phyloP scores from a whole-genome alignment of 2,329 filamentous ascomycete genomes.

The Cercospora sp. region DNA sequence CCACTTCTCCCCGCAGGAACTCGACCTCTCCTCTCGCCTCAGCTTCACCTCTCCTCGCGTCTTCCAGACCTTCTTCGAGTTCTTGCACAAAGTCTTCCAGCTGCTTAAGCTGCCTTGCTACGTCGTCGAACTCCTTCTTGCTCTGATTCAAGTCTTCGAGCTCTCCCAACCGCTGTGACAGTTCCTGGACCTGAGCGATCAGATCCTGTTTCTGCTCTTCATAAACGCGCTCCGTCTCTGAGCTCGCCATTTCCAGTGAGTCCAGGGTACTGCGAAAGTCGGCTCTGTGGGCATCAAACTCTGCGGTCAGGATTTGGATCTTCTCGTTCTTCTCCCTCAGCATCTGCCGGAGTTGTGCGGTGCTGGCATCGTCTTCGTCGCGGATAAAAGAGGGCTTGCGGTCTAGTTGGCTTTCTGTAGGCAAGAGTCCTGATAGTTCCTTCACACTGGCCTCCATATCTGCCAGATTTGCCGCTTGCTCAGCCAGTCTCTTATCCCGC shows the following conservation, averaged over 20 bases:
- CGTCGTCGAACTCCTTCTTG: slow-evolving; percentile 84
- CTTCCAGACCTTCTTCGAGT: slow-evolving; percentile 92
- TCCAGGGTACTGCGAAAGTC: slow-evolving; percentile 98
- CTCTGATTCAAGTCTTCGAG: slow-evolving; percentile 76
- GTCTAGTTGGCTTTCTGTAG: slow-evolving; percentile 45
- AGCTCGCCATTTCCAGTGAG: slow-evolving; percentile 90
- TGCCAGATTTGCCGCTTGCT: slow-evolving; percentile 75
- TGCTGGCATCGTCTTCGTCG: slow-evolving; percentile 64
- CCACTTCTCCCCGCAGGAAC: slow-evolving; percentile 90
- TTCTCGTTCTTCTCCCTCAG: slow-evolving; percentile 95
- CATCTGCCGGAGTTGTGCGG: slow-evolving; percentile 69
- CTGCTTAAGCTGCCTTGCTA: slow-evolving; percentile 89
- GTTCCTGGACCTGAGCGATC: slow-evolving; percentile 71
- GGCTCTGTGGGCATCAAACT: slow-evolving; percentile 91
- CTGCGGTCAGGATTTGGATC: slow-evolving; percentile 85
- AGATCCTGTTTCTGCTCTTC: slow-evolving; percentile 88
- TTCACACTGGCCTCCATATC: slow-evolving; percentile 88
- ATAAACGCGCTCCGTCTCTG: slow-evolving; percentile 93
- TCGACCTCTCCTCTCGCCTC: slow-evolving; percentile 95
- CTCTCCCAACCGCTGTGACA: slow-evolving; percentile 79
- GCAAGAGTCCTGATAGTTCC: slow-evolving; percentile 76
- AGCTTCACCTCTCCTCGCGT: slow-evolving; percentile 88
- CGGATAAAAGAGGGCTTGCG: slow-evolving; percentile 40
- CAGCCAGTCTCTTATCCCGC: slow-evolving; percentile 81
- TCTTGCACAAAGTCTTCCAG: slow-evolving; percentile 95